A percentile compares a stretch with the other conserved stretches of the same genome.
phyloP scores from a whole-genome alignment of 768 basidiomycete species.

The Fomitopsis pulvina region DNA sequence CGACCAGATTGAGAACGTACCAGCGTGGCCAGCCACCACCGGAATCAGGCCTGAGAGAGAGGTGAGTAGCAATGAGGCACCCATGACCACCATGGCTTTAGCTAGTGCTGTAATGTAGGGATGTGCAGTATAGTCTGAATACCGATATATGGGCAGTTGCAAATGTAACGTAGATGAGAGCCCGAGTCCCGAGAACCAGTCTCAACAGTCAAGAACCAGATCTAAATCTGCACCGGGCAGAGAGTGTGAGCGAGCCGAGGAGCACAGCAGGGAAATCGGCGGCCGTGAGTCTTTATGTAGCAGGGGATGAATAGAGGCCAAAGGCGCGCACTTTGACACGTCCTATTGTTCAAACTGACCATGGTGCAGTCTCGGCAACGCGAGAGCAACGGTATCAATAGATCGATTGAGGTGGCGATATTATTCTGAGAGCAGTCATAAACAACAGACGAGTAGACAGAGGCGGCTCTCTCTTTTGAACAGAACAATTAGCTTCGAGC shows the following conservation, averaged over 20 bases:
- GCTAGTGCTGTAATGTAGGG: slow-evolving; percentile 1
- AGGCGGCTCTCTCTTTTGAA: too few relatives aligned
- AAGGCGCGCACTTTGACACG: background rate
- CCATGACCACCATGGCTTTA: background rate
- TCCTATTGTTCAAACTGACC: background rate
- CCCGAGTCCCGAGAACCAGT: slow-evolving; percentile 2
- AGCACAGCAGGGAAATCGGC: background rate
- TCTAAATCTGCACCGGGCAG: background rate
- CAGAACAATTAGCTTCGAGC: too few relatives aligned
- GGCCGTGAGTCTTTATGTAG: background rate
- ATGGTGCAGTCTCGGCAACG: background rate
- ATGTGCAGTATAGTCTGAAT: too few relatives aligned
- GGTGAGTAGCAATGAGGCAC: slow-evolving; percentile 3
- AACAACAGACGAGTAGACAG: too few relatives aligned
- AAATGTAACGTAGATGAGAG: too few relatives aligned
- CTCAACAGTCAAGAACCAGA: background rate
- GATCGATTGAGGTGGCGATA: background rate
- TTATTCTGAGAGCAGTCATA: background rate
- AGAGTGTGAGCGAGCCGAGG: background rate
- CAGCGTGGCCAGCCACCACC: slow-evolving; percentile 12
- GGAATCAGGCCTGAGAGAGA: slow-evolving; percentile 9
- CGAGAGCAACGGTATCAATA: background rate
- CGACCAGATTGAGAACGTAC: slow-evolving; percentile 1
- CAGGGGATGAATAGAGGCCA: background rate
- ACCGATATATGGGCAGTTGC: too few relatives aligned